Evolutionary conservation across 495 filamentous ascomycete species (phyloP).

Genomic region (Trichocladium uniseriatum): DNA sequence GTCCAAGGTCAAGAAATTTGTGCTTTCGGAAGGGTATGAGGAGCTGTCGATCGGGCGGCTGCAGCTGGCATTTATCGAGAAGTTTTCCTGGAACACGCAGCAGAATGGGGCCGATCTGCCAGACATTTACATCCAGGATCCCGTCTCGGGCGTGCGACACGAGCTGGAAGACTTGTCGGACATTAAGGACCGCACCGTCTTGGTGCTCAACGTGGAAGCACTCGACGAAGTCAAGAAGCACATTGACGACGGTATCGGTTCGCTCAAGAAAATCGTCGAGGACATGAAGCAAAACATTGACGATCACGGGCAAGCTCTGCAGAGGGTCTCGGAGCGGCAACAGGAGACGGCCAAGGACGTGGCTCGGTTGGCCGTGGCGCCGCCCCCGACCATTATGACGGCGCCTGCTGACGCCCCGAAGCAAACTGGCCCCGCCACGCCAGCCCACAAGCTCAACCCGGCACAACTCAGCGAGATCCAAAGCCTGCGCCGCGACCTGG

Average conservation of each 20-base stretch:
- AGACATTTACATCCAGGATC: slow-evolving; percentile 96
- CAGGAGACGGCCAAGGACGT: slow-evolving; percentile 87
- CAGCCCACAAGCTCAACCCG: slow-evolving; percentile 30
- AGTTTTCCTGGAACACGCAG: slow-evolving; percentile 97
- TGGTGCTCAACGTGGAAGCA: slow-evolving; percentile 89
- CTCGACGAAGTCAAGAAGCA: slow-evolving; percentile 95
- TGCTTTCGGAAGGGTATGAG: slow-evolving; percentile 71
- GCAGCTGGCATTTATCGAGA: slow-evolving; percentile 97
- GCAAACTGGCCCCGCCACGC: slow-evolving; percentile 6
- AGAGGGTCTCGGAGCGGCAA: slow-evolving; percentile 85
- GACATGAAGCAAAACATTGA: slow-evolving; percentile 69
- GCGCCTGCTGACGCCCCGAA: slow-evolving; percentile 29
- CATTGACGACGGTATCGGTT: slow-evolving; percentile 86
- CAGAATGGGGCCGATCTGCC: slow-evolving; percentile 87
- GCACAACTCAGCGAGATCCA: slow-evolving; percentile 66
- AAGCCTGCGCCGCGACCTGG: slow-evolving; percentile 78
- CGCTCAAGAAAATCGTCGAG: slow-evolving; percentile 68
- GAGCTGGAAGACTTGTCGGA: slow-evolving; percentile 92
- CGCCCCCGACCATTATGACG: slow-evolving; percentile 43
- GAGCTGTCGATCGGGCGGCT: slow-evolving; percentile 78
- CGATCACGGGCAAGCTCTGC: slow-evolving; percentile 68
- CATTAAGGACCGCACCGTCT: slow-evolving; percentile 87
- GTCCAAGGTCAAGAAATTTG: slow-evolving; percentile 92
- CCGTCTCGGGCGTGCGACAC: slow-evolving; percentile 86
- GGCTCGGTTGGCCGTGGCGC: slow-evolving; percentile 65